A percentile compares a stretch with the other conserved stretches of the same genome.
phyloP scores from a whole-genome alignment of 768 basidiomycete species.

The Lactifluus pinguis region DNA sequence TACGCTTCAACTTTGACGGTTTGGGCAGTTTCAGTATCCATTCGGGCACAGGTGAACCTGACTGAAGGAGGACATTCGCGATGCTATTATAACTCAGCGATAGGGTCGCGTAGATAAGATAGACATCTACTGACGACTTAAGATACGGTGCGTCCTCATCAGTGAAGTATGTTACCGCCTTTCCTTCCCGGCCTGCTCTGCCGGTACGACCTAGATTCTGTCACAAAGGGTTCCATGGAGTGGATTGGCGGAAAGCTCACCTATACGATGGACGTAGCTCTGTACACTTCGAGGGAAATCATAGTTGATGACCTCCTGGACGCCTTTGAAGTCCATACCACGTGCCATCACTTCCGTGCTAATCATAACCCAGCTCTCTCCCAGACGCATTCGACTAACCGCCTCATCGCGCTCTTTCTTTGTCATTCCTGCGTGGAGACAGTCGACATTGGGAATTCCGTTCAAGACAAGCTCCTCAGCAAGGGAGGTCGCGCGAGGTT shows the following conservation, averaged over 20 bases:
- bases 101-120: constrained; percentile 4
- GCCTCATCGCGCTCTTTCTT: constrained; percentile 84
- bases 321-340: constrained; percentile 96
- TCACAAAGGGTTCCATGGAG: background rate
- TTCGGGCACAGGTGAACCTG: constrained; percentile 83
- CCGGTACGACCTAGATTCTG: constrained; percentile 73
- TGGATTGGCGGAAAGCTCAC: constrained; percentile 29
- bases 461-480: constrained; percentile 76
- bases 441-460: constrained; percentile 74
- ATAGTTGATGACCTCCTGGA: constrained; percentile 90
- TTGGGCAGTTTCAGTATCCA: constrained; percentile 96
- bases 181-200: constrained; percentile 84
- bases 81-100: constrained; percentile 42
- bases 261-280: constrained; percentile 94
- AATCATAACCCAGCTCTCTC: constrained; percentile 91
- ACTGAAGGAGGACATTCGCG: constrained; percentile 91
- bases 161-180: constrained; percentile 94
- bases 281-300: constrained; percentile 95
- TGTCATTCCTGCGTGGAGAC: constrained; percentile 84
- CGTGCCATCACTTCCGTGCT: constrained; percentile 97
- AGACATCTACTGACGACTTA: constrained; percentile 54
- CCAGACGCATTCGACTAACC: constrained; percentile 74
- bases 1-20: constrained; percentile 82
- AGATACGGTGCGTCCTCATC: constrained; percentile 87
- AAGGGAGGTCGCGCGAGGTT: constrained; percentile 73